phyloP scores from a whole-genome alignment of 805 yeast species.

The Cyberlindnera subsufficiens region DNA sequence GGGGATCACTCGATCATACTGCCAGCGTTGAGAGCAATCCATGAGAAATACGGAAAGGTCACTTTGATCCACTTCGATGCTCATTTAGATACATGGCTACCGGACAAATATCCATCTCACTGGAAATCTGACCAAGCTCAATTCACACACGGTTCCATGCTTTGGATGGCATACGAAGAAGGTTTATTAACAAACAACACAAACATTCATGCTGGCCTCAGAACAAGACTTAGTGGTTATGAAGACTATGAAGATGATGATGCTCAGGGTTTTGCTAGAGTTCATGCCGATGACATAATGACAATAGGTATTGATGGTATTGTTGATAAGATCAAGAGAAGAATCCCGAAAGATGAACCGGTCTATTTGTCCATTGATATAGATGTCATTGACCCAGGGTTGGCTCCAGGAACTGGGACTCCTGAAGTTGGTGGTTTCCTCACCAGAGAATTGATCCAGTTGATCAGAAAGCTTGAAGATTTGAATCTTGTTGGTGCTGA shows the following conservation, averaged over 20 bases:
- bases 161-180: slow-evolving; percentile 65
- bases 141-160: slow-evolving; percentile 80
- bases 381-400: slow-evolving; percentile 68
- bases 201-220: slow-evolving; percentile 70
- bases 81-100: slow-evolving; percentile 79
- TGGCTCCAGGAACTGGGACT: slow-evolving; percentile 78
- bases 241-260: slow-evolving; percentile 65
- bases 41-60: slow-evolving; percentile 56
- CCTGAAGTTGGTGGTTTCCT: slow-evolving; percentile 74
- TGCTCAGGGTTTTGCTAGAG: slow-evolving; percentile 61
- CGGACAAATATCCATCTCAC: slow-evolving; percentile 59
- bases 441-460: slow-evolving; percentile 53
- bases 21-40: slow-evolving; percentile 64
- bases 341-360: slow-evolving; percentile 59
- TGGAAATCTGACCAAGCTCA: slow-evolving; percentile 51
- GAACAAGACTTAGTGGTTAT: slow-evolving; percentile 65
- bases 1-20: slow-evolving; percentile 79
- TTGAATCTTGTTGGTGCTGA: slow-evolving; percentile 68
- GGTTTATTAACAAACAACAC: slow-evolving; percentile 44
- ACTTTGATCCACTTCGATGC: slow-evolving; percentile 82
- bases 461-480: slow-evolving; percentile 55
- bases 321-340: slow-evolving; percentile 41
- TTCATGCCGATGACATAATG: slow-evolving; percentile 72
- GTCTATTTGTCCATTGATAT: slow-evolving; percentile 78
- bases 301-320: slow-evolving; percentile 57